Evolutionary conservation across 2,329 filamentous ascomycete genomes (phyloP), one percentile per base, ranked within the genome.

Genomic region (Colletotrichum eleusines): DNA sequence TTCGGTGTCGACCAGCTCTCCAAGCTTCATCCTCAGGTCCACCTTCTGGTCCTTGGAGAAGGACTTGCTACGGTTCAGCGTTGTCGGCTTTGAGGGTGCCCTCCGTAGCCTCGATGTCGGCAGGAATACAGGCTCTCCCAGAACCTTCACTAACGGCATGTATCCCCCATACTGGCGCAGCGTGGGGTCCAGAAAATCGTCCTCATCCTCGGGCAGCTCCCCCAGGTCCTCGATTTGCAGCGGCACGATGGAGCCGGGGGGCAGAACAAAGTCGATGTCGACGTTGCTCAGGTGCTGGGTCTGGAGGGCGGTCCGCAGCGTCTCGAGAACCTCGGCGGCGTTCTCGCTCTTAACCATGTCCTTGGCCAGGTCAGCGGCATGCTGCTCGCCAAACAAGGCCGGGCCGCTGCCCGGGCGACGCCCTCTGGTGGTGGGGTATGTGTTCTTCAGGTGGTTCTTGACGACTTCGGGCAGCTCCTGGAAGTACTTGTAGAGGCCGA

Each of bases 401-500:
- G 92, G 89, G 1, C 88, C 87, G 51, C 90, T 91, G 50, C 89
- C 88, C 6, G 91, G 89, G 61, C 88, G 85, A 68, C 88, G 85
- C 28, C 85, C 85, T 76, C 86, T 81, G 18, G 85, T 84, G 63
- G 82, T 80, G 46, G 87, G 86, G 74, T 88, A 89, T 46, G 84
- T 81, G 75, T 86, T 86, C 74, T 86, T 89, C 80, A 97, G 87
- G 72, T 90, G 87, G 76, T 86, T 86, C 84, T 94, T 97, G 78
- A 94, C 91, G 46, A 88, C 85, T 65, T 92, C 88, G 28, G 95
- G 90, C 63, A 99, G 86, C 81, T 98, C 95, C 72, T 89, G 88
- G 79, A 98, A 98, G 85, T 98, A 99, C 80, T 97, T 98, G 84
- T 92, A 92, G 75, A 99, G 86, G 67, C 94, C 94, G 81, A 98